Conservation (phyloP, 2,329 filamentous ascomycete genomes). For the Fusarium verticillioides region DNA sequence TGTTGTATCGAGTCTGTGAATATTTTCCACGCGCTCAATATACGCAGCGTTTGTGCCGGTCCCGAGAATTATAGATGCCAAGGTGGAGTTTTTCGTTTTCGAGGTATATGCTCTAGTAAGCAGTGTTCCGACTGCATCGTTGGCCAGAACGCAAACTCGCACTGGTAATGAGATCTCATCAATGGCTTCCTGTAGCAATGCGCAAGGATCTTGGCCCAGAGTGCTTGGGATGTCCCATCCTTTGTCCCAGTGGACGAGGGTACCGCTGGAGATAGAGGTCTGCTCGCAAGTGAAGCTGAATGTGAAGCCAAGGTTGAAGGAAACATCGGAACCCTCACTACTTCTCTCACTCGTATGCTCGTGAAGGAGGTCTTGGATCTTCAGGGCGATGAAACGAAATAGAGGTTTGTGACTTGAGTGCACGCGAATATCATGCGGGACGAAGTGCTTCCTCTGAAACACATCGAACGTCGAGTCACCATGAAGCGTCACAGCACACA, state of each 20-base stretch:
- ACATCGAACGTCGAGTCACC: slow-evolving; percentile 12
- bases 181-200: not conserved
- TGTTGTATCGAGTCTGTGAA: not conserved
- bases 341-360: not conserved
- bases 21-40: not conserved
- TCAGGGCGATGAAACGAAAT: not conserved
- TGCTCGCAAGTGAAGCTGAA: slow-evolving; percentile 16
- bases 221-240: slow-evolving; percentile 17
- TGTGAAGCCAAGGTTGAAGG: not conserved
- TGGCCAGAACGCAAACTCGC: not conserved
- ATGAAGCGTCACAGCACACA: not conserved
- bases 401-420: slow-evolving; percentile 3
- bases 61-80: slow-evolving; percentile 1
- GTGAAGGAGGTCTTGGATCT: not conserved
- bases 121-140: slow-evolving; percentile 3
- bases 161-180: not conserved
- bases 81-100: not conserved
- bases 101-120: not conserved
- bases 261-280: not conserved
- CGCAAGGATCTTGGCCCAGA: not conserved
- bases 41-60: slow-evolving; percentile 13
- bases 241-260: slow-evolving; percentile 13
- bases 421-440: not conserved
- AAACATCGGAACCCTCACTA: accelerated
- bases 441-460: not conserved